These are phyloP conservation scores for Halteria grandinella DNA, from an alignment of 73 alveolate genomes.

Conservation along the genomic window DNA sequence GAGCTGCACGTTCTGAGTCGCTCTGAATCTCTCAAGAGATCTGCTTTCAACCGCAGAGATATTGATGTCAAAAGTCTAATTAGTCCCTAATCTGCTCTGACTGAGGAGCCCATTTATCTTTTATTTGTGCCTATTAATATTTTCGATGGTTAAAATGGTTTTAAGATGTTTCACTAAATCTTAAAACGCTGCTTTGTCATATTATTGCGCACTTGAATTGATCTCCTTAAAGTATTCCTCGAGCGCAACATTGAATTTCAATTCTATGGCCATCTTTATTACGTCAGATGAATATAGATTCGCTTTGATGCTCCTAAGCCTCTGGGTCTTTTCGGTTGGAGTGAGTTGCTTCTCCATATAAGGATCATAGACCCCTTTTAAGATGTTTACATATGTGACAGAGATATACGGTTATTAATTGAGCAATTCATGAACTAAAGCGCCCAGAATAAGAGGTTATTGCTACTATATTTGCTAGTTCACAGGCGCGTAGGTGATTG, in stretches of 20 bases:
- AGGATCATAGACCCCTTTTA: constrained; percentile 31
- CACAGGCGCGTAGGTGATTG: too few relatives aligned
- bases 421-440: too few relatives aligned
- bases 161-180: not conserved
- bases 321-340: not conserved
- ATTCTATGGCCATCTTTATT: not conserved
- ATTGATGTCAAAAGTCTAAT: not conserved
- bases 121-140: not conserved
- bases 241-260: not conserved
- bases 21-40: constrained; percentile 22
- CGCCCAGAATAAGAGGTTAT: not conserved
- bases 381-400: constrained; percentile 7
- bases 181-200: not conserved
- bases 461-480: not conserved
- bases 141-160: not conserved
- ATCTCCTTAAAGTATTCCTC: not conserved
- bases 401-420: constrained; percentile 7
- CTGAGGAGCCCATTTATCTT: not conserved
- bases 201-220: not conserved
- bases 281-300: not conserved
- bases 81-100: not conserved
- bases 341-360: not conserved
- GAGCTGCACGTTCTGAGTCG: not conserved
- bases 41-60: not conserved
- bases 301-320: not conserved